phyloP scores from a whole-genome alignment of 2,329 filamentous ascomycete genomes.

The Malbranchea zuffiana region DNA sequence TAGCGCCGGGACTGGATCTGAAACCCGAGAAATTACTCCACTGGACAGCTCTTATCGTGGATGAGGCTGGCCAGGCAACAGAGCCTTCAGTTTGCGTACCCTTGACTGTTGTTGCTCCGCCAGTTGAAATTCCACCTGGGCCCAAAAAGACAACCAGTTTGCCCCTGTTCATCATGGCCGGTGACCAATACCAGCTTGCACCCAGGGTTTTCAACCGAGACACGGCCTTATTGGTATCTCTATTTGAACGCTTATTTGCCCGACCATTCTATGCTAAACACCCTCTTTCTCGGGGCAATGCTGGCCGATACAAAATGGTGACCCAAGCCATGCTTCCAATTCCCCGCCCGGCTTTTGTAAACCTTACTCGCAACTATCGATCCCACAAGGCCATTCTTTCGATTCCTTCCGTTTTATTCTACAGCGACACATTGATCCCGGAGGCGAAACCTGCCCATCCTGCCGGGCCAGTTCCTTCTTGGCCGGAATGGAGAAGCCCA shows the following conservation, averaged over 20 bases:
- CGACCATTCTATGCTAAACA: conserved; percentile 31
- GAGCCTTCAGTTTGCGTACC: conserved; percentile 35
- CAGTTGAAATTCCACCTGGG: conserved; percentile 16
- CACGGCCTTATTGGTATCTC: conserved; percentile 26
- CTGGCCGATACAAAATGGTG: conserved; percentile 14
- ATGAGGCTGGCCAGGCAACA: conserved; percentile 39
- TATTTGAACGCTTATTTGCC: conserved; percentile 34
- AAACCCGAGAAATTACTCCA: conserved; percentile 22
- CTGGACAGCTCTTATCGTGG: conserved; percentile 36
- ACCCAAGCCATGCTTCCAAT: conserved; percentile 30
- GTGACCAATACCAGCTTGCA: conserved; percentile 37
- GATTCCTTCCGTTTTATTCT: conserved; percentile 34
- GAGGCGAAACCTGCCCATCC: conserved; percentile 21
- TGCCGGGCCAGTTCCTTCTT: conserved; percentile 15
- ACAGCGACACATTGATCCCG: conserved; percentile 36
- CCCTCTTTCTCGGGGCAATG: conserved; percentile 28
- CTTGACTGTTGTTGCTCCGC: conserved; percentile 32
- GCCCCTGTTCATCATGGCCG: conserved; percentile 37
- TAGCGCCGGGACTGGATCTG: conserved; percentile 15
- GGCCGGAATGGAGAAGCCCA: conserved; percentile 29
- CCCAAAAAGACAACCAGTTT: conserved; percentile 10
- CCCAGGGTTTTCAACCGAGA: conserved; percentile 29
- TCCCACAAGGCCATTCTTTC: conserved; percentile 38
- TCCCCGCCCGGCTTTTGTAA: conserved; percentile 34
- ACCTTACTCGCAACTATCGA: conserved; percentile 38